Conservation (phyloP, 1,284 basidiomycete species). For the Ceratobasidium sp. region DNA sequence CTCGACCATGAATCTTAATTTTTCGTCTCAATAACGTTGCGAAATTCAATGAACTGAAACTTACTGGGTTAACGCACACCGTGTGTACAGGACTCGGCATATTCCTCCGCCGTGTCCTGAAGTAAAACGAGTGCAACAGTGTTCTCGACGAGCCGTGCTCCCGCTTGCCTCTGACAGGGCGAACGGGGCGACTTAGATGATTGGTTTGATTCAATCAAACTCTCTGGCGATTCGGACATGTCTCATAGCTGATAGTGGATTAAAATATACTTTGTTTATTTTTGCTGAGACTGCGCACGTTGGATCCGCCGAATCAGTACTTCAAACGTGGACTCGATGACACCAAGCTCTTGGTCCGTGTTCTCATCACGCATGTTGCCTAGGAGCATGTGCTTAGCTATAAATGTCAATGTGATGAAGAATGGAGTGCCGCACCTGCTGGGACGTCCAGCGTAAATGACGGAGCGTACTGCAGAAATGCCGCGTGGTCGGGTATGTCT, state of each 20-base stretch:
- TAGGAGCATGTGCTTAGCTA: slow-evolving; percentile 49
- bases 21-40: not conserved
- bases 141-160: slow-evolving; percentile 39
- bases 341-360: slow-evolving; percentile 64
- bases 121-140: slow-evolving; percentile 47
- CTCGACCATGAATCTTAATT: slow-evolving; percentile 10
- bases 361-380: slow-evolving; percentile 83
- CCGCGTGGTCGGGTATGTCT: slow-evolving; percentile 78
- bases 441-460: slow-evolving; percentile 85
- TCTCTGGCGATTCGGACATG: slow-evolving; percentile 37
- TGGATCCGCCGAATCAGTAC: slow-evolving; percentile 39
- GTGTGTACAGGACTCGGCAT: slow-evolving; percentile 45
- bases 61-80: slow-evolving; percentile 23
- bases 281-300: slow-evolving; percentile 35
- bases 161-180: slow-evolving; percentile 34
- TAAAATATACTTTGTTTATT: slow-evolving; percentile 11
- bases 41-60: not conserved
- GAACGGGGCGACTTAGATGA: slow-evolving; percentile 30
- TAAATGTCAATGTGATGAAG: not conserved
- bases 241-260: not conserved
- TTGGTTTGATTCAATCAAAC: slow-evolving; percentile 17
- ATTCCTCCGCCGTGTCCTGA: slow-evolving; percentile 40
- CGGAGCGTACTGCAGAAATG: slow-evolving; percentile 79
- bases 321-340: slow-evolving; percentile 53
- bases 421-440: slow-evolving; percentile 52